Evolutionary conservation across 805 yeast species (phyloP), one percentile per base, ranked within the genome.

Genomic region (Schizosaccharomyces cryophilus): DNA sequence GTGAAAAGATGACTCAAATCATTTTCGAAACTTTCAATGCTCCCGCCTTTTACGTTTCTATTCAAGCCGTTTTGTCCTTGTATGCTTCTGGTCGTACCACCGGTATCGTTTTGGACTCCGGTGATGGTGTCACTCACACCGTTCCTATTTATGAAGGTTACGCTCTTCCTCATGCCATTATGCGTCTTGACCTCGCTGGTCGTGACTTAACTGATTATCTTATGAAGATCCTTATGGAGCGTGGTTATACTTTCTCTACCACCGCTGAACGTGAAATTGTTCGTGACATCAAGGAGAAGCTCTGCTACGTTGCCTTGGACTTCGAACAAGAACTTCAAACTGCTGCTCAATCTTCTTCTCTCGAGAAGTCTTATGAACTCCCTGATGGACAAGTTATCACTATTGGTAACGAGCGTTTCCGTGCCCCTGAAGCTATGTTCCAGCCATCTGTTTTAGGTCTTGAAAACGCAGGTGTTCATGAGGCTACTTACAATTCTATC

Each of bases 111-210:
- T 83, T 93, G 75, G 98, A 90, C 80, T 89, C 96, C 67, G 98
- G 98, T 84, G 98, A 90, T 75, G 98, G 98, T 87, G 97, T 93
- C 71, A 89, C 97, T 72, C 97, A 90, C 94, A 96, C 90, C 77
- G 98, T 93, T 67, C 98, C 98, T 77, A 90, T 93, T 74, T 93
- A 93, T 79, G 95, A 96, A 69, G 98, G 98, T 80, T 93, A 89
- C 95, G 85, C 97, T 64, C 81, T 93, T 74, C 95, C 96, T 73
- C 96, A 90, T 77, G 97, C 96, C 75, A 93, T 93, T 74, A 82
- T 86, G 80, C 88, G 98, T 85, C 84, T 93, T 71, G 96, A 93
- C 78, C 82, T 93, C 78, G 98, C 97, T 71, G 98, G 98, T 81
- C 88, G 98, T 83, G 98, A 93, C 77, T 83, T 93, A 76, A 93